A percentile compares a stretch with the other conserved stretches of the same genome.
Conservation (phyloP, 495 filamentous ascomycete genomes). For the Daldinia bambusicola region DNA sequence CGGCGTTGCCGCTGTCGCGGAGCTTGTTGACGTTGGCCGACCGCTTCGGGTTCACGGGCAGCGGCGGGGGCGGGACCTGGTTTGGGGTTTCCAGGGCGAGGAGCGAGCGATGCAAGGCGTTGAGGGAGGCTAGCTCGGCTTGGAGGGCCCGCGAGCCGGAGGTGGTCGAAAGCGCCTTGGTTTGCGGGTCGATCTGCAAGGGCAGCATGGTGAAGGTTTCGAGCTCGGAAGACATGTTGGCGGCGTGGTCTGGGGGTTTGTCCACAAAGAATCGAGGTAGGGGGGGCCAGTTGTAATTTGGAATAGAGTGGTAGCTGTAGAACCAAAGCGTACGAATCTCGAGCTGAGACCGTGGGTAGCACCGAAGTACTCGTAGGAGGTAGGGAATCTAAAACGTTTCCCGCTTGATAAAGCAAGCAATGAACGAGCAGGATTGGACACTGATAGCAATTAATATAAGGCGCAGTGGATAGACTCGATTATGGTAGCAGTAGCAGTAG, state of each 20-base stretch:
- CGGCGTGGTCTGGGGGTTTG: neutral
- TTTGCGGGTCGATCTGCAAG: slow-evolving; percentile 78
- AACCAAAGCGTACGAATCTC: neutral
- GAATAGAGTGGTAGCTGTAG: neutral
- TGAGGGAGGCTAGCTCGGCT: slow-evolving; percentile 74
- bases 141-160: slow-evolving; percentile 60
- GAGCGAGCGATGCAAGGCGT: slow-evolving; percentile 77
- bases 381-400: no score
- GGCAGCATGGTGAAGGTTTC: slow-evolving; percentile 88
- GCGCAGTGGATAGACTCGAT: neutral
- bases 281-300: neutral
- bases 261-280: neutral
- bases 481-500: neutral
- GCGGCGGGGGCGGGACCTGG: slow-evolving; percentile 74
- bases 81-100: slow-evolving; percentile 66
- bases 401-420: no score
- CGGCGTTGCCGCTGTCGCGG: slow-evolving; percentile 83
- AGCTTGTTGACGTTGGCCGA: slow-evolving; percentile 87
- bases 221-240: slow-evolving; percentile 64
- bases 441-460: no score
- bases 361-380: no score
- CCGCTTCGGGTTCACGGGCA: slow-evolving; percentile 87
- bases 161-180: slow-evolving; percentile 66
- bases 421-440: no score
- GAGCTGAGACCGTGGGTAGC: no score